Percentiles rank a stretch among this genome's conserved stretches.
These are phyloP conservation scores for Erythrophleum ivorense DNA, from an alignment of 331 rosid species.

Conservation along the genomic window DNA sequence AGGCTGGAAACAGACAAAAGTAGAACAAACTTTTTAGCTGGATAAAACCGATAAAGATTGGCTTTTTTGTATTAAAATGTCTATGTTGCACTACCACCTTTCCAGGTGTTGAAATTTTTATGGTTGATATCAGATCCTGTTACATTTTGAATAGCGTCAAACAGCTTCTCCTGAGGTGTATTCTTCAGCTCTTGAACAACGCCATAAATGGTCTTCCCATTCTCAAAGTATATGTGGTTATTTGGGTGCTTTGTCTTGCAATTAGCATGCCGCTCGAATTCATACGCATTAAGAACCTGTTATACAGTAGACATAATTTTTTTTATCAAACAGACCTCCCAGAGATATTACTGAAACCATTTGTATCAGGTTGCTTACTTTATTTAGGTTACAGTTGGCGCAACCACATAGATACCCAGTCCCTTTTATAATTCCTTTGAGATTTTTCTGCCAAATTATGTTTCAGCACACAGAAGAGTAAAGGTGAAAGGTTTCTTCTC, in stretches of 20 bases:
- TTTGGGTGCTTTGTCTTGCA: slow-evolving; percentile 97
- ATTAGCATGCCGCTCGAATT: slow-evolving; percentile 94
- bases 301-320: slow-evolving; percentile 32
- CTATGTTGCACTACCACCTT: too few species aligned
- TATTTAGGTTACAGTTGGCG: too few species aligned
- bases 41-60: too few species aligned
- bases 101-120: slow-evolving; percentile 86
- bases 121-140: slow-evolving; percentile 84
- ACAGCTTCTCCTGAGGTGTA: slow-evolving; percentile 84
- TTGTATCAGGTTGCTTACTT: too few species aligned
- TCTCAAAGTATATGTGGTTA: slow-evolving; percentile 91
- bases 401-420: slow-evolving; percentile 94
- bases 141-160: slow-evolving; percentile 80
- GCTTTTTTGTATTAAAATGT: too few species aligned
- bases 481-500: too few species aligned
- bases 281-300: slow-evolving; percentile 94
- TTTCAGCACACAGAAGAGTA: too few species aligned
- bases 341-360: too few species aligned
- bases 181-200: slow-evolving; percentile 96
- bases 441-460: slow-evolving; percentile 78
- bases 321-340: too few species aligned
- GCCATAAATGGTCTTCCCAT: slow-evolving; percentile 91
- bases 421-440: slow-evolving; percentile 78
- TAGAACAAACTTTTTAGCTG: too few species aligned
- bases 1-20: too few species aligned